A percentile compares a stretch with the other conserved stretches of the same genome.
These are phyloP conservation scores for Capronia epimyces DNA, from an alignment of 2,329 filamentous ascomycete species.

Conservation along the genomic window DNA sequence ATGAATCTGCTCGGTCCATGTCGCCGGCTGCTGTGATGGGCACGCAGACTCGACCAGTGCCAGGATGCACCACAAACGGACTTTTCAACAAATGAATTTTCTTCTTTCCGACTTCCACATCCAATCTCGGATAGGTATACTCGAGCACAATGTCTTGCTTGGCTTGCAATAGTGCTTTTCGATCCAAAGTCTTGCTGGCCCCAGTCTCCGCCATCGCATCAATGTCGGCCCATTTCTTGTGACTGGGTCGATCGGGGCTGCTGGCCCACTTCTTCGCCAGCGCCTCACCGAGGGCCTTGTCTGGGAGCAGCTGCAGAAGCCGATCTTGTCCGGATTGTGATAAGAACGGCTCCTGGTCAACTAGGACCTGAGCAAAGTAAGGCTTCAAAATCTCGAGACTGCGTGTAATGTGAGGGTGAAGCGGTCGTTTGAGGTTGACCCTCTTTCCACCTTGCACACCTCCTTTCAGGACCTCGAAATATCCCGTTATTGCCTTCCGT, in stretches of 20 bases:
- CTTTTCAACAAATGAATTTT: constrained; percentile 96
- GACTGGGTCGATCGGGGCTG: constrained; percentile 67
- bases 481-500: constrained; percentile 77
- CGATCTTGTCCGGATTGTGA: constrained; percentile 65
- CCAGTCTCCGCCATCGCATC: constrained; percentile 75
- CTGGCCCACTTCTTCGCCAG: constrained; percentile 88
- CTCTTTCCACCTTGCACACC: constrained; percentile 80
- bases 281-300: constrained; percentile 68
- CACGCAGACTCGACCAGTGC: constrained; percentile 89
- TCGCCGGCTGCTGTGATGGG: constrained; percentile 65
- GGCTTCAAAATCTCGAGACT: constrained; percentile 78
- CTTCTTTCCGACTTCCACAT: constrained; percentile 96
- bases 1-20: constrained; percentile 59
- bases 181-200: constrained; percentile 65
- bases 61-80: constrained; percentile 92
- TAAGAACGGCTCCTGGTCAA: constrained; percentile 80
- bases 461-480: constrained; percentile 84
- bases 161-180: constrained; percentile 70
- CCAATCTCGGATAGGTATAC: constrained; percentile 94
- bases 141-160: constrained; percentile 96
- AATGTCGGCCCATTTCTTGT: constrained; percentile 90
- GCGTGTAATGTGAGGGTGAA: constrained; percentile 83
- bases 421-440: constrained; percentile 73
- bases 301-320: constrained; percentile 78
- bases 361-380: constrained; percentile 81